Base-by-base conservation (phyloP, 805 yeast genomes). In the Tetrapisispora namnaoensis region DNA sequence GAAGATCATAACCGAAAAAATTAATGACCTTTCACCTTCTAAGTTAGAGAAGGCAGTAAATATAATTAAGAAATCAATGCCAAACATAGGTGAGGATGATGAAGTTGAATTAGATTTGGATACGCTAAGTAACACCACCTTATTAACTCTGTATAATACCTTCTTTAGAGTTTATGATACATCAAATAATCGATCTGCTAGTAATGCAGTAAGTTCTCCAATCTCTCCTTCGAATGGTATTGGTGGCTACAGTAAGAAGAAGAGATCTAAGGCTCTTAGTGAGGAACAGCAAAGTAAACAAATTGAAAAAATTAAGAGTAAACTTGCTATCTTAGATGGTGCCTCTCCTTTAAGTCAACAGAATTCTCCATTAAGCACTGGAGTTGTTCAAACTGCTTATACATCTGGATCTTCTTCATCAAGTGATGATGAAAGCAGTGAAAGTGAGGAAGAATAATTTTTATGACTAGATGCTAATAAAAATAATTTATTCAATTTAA, bases 51-150 rank as follows among this genome's bases (percentile, higher is more conserved):
- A 85, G 51, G 95, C 89, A 34, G 76, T 91, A 53, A 79, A 84
- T 46, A 88, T 93, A 53, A 88, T 93, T 55, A 84, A 84, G 61
- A 93, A 86, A 65, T 75, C 82, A 46, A 73, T 82, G 76, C 85
- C 73, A 77, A 57, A 75, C 66, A 58, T 72, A 61, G 56, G 68
- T 63, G 57, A 74, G 51, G 91, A 88, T 58, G 98, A 91, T 50
- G 98, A 93, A 71, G 93, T 93, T 52, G 99, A 93, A 72, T 76
- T 93, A 51, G 99, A 93, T 67, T 85, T 93, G 82, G 97, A 93
- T 64, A 84, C 84, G 67, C 75, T 93, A 57, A 96, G 87, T 59
- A 88, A 87, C 55, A 71, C 78, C 39, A 90, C 97, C 1, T 76
- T 91, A 48, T 70, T 86, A 63, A 86, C 86, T 61, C 72, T 93